A percentile compares a stretch with the other conserved stretches of the same genome.
phyloP scores from a whole-genome alignment of 192 early-diverging fungal genomes.

The Gryganskiella cystojenkinii region DNA sequence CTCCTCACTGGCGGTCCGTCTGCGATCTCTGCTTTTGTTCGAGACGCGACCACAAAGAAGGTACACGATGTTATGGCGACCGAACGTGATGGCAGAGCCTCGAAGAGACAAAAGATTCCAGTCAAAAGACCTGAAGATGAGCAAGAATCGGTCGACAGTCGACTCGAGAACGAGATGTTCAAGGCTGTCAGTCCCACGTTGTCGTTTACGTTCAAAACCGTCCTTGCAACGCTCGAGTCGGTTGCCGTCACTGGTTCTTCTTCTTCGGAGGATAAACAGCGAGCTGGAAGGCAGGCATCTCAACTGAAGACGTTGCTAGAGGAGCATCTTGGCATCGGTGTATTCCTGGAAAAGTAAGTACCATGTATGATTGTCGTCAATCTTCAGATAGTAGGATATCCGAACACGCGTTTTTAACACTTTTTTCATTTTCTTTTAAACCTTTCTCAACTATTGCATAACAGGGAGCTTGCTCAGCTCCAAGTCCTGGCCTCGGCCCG shows the following conservation, averaged over 20 bases:
- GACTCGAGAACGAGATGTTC: no score
- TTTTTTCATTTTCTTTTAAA: no score
- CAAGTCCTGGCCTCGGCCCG: conserved; percentile 26
- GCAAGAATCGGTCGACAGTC: neutral
- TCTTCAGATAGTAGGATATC: no score
- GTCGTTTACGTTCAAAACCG: no score
- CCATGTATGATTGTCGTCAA: no score
- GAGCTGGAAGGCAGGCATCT: neutral
- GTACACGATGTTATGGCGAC: neutral
- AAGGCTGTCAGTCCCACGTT: no score
- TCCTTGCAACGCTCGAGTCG: no score
- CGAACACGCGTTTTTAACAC: no score
- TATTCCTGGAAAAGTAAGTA: neutral
- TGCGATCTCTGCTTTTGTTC: neutral
- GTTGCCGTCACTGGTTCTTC: no score
- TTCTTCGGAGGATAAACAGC: no score
- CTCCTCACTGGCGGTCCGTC: neutral
- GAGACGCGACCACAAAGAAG: neutral
- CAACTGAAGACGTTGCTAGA: conserved; percentile 13
- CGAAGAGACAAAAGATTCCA: no score
- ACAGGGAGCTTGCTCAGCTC: conserved; percentile 32
- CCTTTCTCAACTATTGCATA: no score
- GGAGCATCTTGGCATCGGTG: conserved; percentile 15
- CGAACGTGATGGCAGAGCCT: neutral
- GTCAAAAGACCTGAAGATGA: neutral